A percentile compares a stretch with the other conserved stretches of the same genome.
These are phyloP conservation scores for Penicillium sp. DNA, from an alignment of 2,329 filamentous ascomycete genomes.

Conservation along the genomic window DNA sequence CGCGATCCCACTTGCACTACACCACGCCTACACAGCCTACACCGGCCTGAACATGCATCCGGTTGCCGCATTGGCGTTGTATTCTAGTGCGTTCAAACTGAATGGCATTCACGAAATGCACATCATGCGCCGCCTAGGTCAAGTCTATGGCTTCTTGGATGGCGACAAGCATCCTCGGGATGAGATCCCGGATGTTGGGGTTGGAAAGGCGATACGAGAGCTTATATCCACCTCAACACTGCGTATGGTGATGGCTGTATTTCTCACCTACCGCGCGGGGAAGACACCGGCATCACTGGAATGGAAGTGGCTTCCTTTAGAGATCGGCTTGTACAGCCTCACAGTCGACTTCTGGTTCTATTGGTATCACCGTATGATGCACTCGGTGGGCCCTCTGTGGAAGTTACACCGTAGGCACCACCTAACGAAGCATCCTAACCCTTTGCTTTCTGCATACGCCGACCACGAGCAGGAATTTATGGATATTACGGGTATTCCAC, in stretches of 20 bases:
- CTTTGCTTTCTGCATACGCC: conserved; percentile 41
- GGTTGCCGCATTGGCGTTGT: conserved; percentile 35
- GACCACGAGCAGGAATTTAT: conserved; percentile 43
- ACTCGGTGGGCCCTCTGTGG: conserved; percentile 40
- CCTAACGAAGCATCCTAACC: conserved; percentile 45
- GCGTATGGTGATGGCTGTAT: conserved; percentile 32
- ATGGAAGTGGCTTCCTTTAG: conserved; percentile 20
- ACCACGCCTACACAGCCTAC: conserved; percentile 32
- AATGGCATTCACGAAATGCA: conserved; percentile 41
- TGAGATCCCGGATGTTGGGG: conserved; percentile 41
- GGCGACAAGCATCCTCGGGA: conserved; percentile 46
- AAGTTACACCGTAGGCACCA: conserved; percentile 45
- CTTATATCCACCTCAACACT: conserved; percentile 31
- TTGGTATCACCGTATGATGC: conserved; percentile 42
- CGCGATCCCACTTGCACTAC: conserved; percentile 36
- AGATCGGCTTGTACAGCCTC: conserved; percentile 14
- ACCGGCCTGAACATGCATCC: conserved; percentile 29
- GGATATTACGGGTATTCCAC: conserved; percentile 41
- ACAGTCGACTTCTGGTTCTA: conserved; percentile 13
- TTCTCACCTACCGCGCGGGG: conserved; percentile 24
- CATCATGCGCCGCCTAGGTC: conserved; percentile 37
- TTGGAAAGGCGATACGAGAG: conserved; percentile 31
- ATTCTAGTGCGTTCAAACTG: conserved; percentile 37
- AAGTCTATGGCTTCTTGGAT: conserved; percentile 43
- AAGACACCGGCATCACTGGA: conserved; percentile 22